Evolutionary conservation across 768 basidiomycete genomes (phyloP), one percentile per base, ranked within the genome.

Genomic region (Termitomyces bulborhizus): DNA sequence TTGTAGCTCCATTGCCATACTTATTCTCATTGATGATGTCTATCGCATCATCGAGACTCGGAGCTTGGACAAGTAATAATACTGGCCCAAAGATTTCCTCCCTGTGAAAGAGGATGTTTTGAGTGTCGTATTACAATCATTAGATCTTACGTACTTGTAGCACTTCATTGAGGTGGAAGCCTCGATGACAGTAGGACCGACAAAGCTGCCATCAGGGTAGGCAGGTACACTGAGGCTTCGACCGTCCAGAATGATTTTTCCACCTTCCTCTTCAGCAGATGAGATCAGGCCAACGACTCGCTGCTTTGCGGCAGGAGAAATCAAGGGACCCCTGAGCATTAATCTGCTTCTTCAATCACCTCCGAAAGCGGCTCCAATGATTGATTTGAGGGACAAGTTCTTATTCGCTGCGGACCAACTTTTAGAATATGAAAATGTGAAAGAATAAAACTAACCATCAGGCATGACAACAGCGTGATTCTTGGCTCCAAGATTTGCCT

Each of bases 71-170:
- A 52, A 95, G 76, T 7, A 87, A 75, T 29, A 98, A 76, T 1
- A 86, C 96, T 1, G 96, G 96, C 11, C 94, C 96, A 61, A 98
- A 98, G 55, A 98, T 96, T 67, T 98, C 96, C 66, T 94, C 85
- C 58, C 93, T 95, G 58, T 15, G 31, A 12, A 15, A 53, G 47
- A 6, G 42, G 36, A 55, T 39, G n/a, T n/a, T n/a, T n/a, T n/a
- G 54, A 40, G 27, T 46, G n/a, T 18, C 39, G 18, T 1, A 0
- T 13, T 4, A 40, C 15, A 6, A 6, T 6, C 15, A 39, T 53
- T 45, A 59, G 3, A 31, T 7, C n/a, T 42, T 31, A 71, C 83
- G 55, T 61, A 93, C 95, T 83, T 76, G 74, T 98, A 98, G 62
- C 88, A 91, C 57, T 76, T 79, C 94, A 96, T 96, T 9, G 75